Evolutionary conservation across 2,329 filamentous ascomycete genomes (phyloP).

Genomic region (Hypoxylon sp.): DNA sequence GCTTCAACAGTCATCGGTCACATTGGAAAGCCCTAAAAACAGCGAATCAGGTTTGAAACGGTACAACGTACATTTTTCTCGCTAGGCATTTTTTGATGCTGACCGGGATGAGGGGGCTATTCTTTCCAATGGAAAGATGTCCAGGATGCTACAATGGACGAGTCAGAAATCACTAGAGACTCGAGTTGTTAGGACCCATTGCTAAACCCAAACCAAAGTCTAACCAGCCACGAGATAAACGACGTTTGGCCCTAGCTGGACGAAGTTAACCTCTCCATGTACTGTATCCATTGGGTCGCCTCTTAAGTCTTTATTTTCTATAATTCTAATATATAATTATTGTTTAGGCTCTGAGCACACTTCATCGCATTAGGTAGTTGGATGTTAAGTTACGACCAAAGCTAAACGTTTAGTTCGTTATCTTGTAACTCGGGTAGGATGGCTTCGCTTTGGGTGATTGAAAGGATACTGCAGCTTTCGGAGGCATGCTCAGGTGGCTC

Average conservation of each 20-base stretch:
- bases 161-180: background rate
- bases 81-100: too few species aligned
- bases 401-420: too few species aligned
- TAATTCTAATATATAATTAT: background rate
- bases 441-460: constrained; percentile 12
- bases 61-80: too few species aligned
- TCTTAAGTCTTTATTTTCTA: constrained; percentile 38
- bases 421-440: too few species aligned
- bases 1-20: too few species aligned
- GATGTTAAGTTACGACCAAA: background rate
- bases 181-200: background rate
- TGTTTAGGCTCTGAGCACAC: background rate
- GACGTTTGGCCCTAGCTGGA: too few species aligned
- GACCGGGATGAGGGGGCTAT: too few species aligned
- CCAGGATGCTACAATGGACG: background rate
- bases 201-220: background rate
- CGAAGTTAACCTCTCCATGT: background rate
- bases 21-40: too few species aligned
- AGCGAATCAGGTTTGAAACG: too few species aligned
- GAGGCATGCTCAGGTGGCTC: constrained; percentile 32
- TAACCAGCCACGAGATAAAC: background rate
- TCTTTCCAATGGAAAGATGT: background rate
- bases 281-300: constrained; percentile 35
- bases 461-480: constrained; percentile 34
- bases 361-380: background rate